Conservation (phyloP, 805 yeast species). For the Hanseniaspora mollemarum region DNA sequence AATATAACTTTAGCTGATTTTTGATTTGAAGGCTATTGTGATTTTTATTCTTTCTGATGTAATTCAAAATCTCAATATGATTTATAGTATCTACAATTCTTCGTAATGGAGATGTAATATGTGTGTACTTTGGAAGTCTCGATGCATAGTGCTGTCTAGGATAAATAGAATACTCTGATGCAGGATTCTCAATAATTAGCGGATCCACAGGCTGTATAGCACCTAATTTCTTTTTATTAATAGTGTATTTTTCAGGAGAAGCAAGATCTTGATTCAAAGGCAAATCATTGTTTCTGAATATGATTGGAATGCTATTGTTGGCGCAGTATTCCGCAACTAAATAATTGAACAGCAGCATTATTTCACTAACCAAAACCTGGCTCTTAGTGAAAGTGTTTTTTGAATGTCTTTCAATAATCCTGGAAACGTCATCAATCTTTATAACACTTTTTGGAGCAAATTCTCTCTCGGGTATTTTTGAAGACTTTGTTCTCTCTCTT, state of each 20-base stretch:
- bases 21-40: background rate
- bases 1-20: background rate
- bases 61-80: slow-evolving; percentile 61
- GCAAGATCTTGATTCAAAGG: slow-evolving; percentile 15
- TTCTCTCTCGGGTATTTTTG: too few relatives aligned
- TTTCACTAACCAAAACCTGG: slow-evolving; percentile 59
- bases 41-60: slow-evolving; percentile 23
- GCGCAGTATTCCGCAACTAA: slow-evolving; percentile 41
- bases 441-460: background rate
- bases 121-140: slow-evolving; percentile 52
- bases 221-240: background rate
- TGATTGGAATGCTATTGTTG: slow-evolving; percentile 39
- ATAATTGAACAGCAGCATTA: slow-evolving; percentile 73
- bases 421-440: background rate
- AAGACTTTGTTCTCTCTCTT: background rate
- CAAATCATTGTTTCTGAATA: slow-evolving; percentile 32
- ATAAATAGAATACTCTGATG: slow-evolving; percentile 6
- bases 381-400: slow-evolving; percentile 29
- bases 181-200: background rate
- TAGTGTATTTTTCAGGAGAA: background rate
- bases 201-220: background rate
- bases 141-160: slow-evolving; percentile 49
- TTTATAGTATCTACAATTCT: slow-evolving; percentile 68
- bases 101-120: slow-evolving; percentile 82
- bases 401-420: background rate